Conservation (phyloP, 176 grass and related monocot species). For the Cenchrus fungigraminus region DNA sequence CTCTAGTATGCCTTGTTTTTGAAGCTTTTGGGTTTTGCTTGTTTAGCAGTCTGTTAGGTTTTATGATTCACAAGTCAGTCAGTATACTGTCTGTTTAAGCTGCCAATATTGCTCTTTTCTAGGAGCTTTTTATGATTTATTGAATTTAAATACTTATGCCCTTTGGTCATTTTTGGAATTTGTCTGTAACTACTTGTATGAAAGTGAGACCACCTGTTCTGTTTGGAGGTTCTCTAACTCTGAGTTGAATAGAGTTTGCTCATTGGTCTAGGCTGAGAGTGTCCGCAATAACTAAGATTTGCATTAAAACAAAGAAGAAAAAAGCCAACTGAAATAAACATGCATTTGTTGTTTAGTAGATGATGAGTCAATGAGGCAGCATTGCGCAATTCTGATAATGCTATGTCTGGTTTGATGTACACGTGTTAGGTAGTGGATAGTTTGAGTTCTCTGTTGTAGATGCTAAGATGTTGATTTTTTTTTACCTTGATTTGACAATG, state of each 20-base stretch:
- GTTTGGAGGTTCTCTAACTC: background rate
- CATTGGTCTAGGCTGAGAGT: constrained; percentile 4
- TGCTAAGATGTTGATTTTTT: constrained; percentile 27
- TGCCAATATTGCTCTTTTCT: background rate
- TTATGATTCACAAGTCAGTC: background rate
- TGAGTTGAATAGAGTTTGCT: background rate
- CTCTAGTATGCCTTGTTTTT: background rate
- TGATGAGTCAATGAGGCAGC: background rate
- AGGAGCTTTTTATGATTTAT: background rate
- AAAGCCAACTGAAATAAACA: background rate
- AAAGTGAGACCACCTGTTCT: background rate
- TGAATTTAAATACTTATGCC: constrained; percentile 5
- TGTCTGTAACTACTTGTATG: background rate
- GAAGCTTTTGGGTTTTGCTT: background rate
- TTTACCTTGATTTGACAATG: constrained; percentile 24
- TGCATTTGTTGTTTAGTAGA: constrained; percentile 1
- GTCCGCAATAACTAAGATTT: constrained; percentile 19
- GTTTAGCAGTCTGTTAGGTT: background rate
- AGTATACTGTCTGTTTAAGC: background rate
- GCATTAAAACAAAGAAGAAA: background rate
- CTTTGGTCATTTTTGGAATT: background rate
- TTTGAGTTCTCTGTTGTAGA: constrained; percentile 27
- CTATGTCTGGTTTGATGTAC: constrained; percentile 15
- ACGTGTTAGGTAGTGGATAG: constrained; percentile 7
- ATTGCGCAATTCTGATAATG: background rate